A percentile compares a stretch with the other conserved stretches of the same genome.
Conservation (phyloP, 345 rosid genomes). For the Cardamine chenopodiifolia region DNA sequence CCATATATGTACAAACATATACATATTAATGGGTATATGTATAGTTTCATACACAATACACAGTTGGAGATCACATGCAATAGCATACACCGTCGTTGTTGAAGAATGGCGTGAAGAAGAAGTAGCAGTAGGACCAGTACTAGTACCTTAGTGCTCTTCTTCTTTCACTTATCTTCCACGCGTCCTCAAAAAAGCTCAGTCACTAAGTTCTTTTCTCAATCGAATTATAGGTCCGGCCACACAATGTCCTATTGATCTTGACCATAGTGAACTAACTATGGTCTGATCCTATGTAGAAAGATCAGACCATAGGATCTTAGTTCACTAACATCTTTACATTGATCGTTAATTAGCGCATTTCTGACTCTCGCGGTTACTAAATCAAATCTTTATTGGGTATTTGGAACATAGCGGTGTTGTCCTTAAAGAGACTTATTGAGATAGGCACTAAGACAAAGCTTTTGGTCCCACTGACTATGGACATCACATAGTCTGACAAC, state of each 20-base stretch:
- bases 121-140: slow-evolving; percentile 39
- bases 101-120: slow-evolving; percentile 41
- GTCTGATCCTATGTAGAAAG: no score
- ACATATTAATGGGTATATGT: slow-evolving; percentile 25
- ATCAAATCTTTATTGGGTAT: background rate
- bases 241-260: background rate
- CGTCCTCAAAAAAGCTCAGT: slow-evolving; percentile 28
- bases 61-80: slow-evolving; percentile 40
- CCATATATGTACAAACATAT: slow-evolving; percentile 10
- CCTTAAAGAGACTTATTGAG: slow-evolving; percentile 2
- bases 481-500: slow-evolving; percentile 41
- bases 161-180: slow-evolving; percentile 31
- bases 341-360: background rate
- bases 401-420: background rate
- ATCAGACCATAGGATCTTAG: background rate
- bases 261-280: no score
- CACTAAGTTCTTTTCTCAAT: slow-evolving; percentile 21
- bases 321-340: background rate
- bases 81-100: slow-evolving; percentile 36
- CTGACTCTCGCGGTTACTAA: background rate
- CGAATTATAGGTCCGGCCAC: slow-evolving; percentile 6
- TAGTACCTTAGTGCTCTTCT: slow-evolving; percentile 36
- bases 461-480: slow-evolving; percentile 43
- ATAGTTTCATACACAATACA: slow-evolving; percentile 32
- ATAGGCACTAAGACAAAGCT: slow-evolving; percentile 8